Base-by-base conservation (phyloP, 2,329 filamentous ascomycete genomes). In the Neonectria faginata region DNA sequence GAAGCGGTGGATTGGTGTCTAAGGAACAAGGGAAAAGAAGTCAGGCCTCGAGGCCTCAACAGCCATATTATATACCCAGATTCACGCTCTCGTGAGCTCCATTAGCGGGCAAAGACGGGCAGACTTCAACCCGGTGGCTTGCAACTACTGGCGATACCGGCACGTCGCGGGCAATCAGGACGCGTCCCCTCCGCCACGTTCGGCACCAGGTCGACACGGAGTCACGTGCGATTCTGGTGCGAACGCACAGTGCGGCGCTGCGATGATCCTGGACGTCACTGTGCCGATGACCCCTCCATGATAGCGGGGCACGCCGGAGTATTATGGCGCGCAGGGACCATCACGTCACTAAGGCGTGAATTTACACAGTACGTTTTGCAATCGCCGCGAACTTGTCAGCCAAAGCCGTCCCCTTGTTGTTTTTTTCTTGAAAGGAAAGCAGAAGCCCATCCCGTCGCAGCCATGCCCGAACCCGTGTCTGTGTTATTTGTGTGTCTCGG, bases 401-500 rank as follows among this genome's bases (percentile, higher is more conserved):
- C 36, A n/a, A 36, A 45, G 55, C 25, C 57, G 29, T 52, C 53
- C 33, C 52, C 52, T 58, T 47, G 25, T 64, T 33, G 10, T 33
- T 48, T 52, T 52, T 45, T 54, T 39, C 61, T 41, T 33, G 11
- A 18, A 12, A 16, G 20, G 33, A 47, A 33, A 31, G 48, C 42
- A 44, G 16, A 45, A 39, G 44, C 22, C 45, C 9, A 33, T 14
- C 44, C 44, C 44, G 45, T 53, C 60, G 57, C 51, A 67, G 73
- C 66, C 20, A 80, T 81, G 79, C 64, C 79, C 7, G 80, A 81
- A 65, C 77, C 79, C 42, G 70, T 92, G 59, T 94, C 91, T 2
- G 91, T 98, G 41, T 88, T 98, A 57, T 98, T 98, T 77, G 95
- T 98, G 72, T 99, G 96, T 81, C 86, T 98, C 36, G 96, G 96